Evolutionary conservation across 2,329 filamentous ascomycete species (phyloP), one percentile per base, ranked within the genome.

Genomic region (Nemania serpens): DNA sequence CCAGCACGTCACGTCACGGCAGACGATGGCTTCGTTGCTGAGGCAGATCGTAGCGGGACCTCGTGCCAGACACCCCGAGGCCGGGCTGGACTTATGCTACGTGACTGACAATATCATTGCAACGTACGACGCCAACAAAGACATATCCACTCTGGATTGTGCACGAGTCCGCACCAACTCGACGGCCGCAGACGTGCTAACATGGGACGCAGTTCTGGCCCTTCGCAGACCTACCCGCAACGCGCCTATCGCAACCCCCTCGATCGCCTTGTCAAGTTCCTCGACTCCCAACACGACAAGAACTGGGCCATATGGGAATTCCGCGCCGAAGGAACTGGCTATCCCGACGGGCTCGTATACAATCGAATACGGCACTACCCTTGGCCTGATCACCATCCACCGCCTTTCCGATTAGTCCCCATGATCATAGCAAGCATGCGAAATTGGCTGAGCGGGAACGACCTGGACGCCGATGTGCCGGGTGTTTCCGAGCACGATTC

Each of bases 251-350:
- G 95, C 72, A 99, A 97, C 73, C 94, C 94, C 0, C 88, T 97
- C 51, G 89, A 96, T 72, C 85, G 89, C 41, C 86, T 99, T 20
- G 91, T 98, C 61, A 84, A 86, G 66, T 99, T 94, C 74, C 88
- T 99, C 64, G 92, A 98, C 76, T 80, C 83, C 46, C 91, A 93
- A 71, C 95, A 99, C 76, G 89, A 84, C 29, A 78, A 87, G 25
- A 81, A 95, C 65, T 99, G 95, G 95, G 88, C 90, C 2, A 97
- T 99, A 70, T 99, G 94, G 92, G 95, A 99, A 77, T 99, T 99
- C 70, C 88, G 95, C 47, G 95, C 93, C 37, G 95, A 99, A 75
- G 95, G 95, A 5, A 97, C 95, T 0, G 95, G 95, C 1, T 99
- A 99, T 71, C 93, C 93, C 0, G 95, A 99, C 72, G 85, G 88